Percentiles rank a stretch among this genome's conserved stretches.
These are phyloP conservation scores for Beverwykella pulmonaria DNA, from an alignment of 495 filamentous ascomycete species.

Conservation along the genomic window DNA sequence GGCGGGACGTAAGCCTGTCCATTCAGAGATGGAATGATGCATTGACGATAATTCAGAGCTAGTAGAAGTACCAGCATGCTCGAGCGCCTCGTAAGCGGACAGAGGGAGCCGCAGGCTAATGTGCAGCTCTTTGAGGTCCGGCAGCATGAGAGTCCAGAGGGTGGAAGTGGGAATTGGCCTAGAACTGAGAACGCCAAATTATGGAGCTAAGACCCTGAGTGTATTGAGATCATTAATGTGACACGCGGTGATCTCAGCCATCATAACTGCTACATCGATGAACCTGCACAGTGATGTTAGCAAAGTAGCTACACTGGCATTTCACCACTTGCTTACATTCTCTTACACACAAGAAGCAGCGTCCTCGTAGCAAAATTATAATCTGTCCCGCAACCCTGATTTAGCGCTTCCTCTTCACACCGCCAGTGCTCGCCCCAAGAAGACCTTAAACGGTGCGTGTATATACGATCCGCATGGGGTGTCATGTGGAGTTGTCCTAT, in stretches of 20 bases:
- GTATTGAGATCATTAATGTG: conserved; percentile 13
- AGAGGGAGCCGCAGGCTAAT: conserved; percentile 19
- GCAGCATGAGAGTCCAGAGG: conserved; percentile 1
- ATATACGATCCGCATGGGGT: not conserved
- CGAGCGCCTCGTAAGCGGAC: conserved; percentile 1
- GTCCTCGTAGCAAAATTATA: not conserved
- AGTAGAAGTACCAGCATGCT: not conserved
- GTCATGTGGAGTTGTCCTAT: not conserved
- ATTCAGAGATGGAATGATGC: not conserved
- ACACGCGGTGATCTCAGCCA: conserved; percentile 9
- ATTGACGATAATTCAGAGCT: not conserved
- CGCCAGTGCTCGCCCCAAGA: conserved; percentile 2
- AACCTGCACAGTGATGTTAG: not conserved
- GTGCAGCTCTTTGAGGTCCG: conserved; percentile 8
- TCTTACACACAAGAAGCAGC: not conserved
- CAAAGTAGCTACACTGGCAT: not conserved
- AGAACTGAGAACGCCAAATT: not conserved
- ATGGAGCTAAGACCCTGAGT: not conserved
- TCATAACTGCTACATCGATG: conserved; percentile 1
- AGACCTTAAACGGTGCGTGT: not conserved
- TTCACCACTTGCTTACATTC: not conserved
- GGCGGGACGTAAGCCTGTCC: conserved; percentile 1
- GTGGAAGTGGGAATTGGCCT: not conserved
- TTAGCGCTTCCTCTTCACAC: not conserved
- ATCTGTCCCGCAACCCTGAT: not conserved